Conservation (phyloP, 2,329 filamentous ascomycete species). For the Ascochyta pisi region DNA sequence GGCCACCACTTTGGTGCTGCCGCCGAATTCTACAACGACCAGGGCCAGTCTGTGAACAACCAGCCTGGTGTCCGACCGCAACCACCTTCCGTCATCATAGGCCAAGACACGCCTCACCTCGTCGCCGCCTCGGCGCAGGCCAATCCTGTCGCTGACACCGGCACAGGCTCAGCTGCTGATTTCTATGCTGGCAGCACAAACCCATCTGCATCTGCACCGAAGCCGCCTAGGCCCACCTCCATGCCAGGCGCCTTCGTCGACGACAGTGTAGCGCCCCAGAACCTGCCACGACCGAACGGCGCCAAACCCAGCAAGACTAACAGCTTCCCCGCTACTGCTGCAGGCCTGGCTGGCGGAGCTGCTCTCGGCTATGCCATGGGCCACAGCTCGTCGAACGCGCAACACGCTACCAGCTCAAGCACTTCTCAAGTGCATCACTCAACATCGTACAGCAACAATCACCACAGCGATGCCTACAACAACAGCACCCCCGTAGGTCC, state of each 20-base stretch:
- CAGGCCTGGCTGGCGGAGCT: slow-evolving; percentile 49
- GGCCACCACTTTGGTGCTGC: slow-evolving; percentile 59
- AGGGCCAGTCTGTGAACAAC: slow-evolving; percentile 64
- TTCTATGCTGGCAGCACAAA: slow-evolving; percentile 55
- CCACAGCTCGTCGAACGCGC: slow-evolving; percentile 39
- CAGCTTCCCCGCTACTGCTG: slow-evolving; percentile 45
- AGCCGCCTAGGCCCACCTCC: slow-evolving; percentile 43
- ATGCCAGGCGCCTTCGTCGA: slow-evolving; percentile 49
- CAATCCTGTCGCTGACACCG: slow-evolving; percentile 66
- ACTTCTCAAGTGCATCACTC: slow-evolving; percentile 34
- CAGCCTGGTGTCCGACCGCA: slow-evolving; percentile 67
- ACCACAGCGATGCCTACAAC: slow-evolving; percentile 17
- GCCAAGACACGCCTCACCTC: slow-evolving; percentile 62
- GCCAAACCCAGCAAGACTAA: slow-evolving; percentile 37
- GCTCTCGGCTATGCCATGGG: slow-evolving; percentile 52
- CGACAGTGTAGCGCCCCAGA: slow-evolving; percentile 38
- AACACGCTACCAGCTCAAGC: slow-evolving; percentile 36
- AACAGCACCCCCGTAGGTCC: neutral
- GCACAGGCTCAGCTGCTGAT: slow-evolving; percentile 64
- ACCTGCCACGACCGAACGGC: slow-evolving; percentile 40
- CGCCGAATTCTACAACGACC: slow-evolving; percentile 68
- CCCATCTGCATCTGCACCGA: slow-evolving; percentile 33
- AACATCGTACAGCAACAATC: slow-evolving; percentile 32
- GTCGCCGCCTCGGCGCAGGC: slow-evolving; percentile 58
- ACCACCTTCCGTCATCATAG: slow-evolving; percentile 61